A percentile compares a stretch with the other conserved stretches of the same genome.
These are phyloP conservation scores for Phytopythium boreale DNA, from an alignment of 352 stramenopile species.

Conservation along the genomic window DNA sequence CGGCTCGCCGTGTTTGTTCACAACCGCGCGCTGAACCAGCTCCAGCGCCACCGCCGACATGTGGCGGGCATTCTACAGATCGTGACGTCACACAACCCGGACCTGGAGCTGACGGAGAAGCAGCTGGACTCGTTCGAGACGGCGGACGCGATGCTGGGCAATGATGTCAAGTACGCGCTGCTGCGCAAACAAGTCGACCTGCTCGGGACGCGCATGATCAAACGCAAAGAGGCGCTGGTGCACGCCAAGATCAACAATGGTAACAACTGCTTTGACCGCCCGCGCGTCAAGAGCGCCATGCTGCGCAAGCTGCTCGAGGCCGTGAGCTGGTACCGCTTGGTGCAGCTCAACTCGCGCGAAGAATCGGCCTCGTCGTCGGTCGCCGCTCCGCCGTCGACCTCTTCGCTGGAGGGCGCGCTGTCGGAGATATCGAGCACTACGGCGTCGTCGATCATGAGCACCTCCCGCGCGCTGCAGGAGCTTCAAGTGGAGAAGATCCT, in stretches of 20 bases:
- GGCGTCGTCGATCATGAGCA: slow-evolving; percentile 16
- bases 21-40: slow-evolving; percentile 72
- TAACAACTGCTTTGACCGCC: slow-evolving; percentile 56
- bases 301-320: slow-evolving; percentile 73
- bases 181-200: slow-evolving; percentile 57
- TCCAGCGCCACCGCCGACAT: slow-evolving; percentile 76
- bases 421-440: slow-evolving; percentile 8
- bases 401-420: slow-evolving; percentile 4
- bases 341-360: slow-evolving; percentile 75
- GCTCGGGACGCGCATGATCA: slow-evolving; percentile 34
- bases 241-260: slow-evolving; percentile 64
- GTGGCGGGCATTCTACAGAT: slow-evolving; percentile 79
- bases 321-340: slow-evolving; percentile 81
- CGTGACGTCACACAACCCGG: slow-evolving; percentile 72
- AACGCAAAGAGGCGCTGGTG: slow-evolving; percentile 45
- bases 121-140: slow-evolving; percentile 81
- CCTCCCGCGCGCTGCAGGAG: slow-evolving; percentile 46
- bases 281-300: slow-evolving; percentile 59
- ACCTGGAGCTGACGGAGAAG: slow-evolving; percentile 74
- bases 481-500: slow-evolving; percentile 74
- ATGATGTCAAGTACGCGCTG: slow-evolving; percentile 75
- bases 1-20: slow-evolving; percentile 52
- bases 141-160: slow-evolving; percentile 60
- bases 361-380: slow-evolving; percentile 59
- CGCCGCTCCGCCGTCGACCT: slow-evolving; percentile 14